These are phyloP conservation scores for Globisporangium cederbergense DNA, from an alignment of 352 stramenopile species.

Conservation along the genomic window DNA sequence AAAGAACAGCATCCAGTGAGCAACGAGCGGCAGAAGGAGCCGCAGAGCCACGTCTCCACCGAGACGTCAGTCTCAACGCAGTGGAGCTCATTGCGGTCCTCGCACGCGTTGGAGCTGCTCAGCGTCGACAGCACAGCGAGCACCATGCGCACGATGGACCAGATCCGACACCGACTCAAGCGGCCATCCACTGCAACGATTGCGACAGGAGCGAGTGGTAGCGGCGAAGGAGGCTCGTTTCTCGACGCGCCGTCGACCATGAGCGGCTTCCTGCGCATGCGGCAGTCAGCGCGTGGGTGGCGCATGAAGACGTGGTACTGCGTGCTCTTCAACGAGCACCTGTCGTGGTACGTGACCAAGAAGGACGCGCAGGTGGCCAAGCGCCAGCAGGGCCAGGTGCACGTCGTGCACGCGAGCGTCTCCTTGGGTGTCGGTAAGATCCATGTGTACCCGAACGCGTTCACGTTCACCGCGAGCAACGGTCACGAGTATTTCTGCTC, in stretches of 20 bases:
- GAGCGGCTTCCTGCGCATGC: slow-evolving; percentile 31
- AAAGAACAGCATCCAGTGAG: not conserved
- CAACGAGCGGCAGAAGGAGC: not conserved
- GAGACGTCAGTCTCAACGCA: not conserved
- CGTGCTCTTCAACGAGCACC: slow-evolving; percentile 24
- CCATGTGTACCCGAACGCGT: slow-evolving; percentile 30
- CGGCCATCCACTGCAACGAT: slow-evolving; percentile 18
- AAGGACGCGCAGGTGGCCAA: slow-evolving; percentile 25
- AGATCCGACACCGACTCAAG: slow-evolving; percentile 17
- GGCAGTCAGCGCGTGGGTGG: slow-evolving; percentile 28
- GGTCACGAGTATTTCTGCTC: slow-evolving; percentile 32
- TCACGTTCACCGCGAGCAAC: slow-evolving; percentile 24
- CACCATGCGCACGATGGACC: slow-evolving; percentile 15
- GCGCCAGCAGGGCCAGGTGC: slow-evolving; percentile 18
- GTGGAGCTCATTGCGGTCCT: not conserved
- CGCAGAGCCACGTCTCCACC: not conserved
- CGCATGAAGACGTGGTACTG: slow-evolving; percentile 46
- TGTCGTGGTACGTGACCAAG: slow-evolving; percentile 31
- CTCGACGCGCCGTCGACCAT: slow-evolving; percentile 1
- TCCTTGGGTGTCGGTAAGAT: slow-evolving; percentile 23
- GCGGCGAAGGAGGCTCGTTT: slow-evolving; percentile 24
- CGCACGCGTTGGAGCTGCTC: not conserved
- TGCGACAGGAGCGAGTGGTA: slow-evolving; percentile 23
- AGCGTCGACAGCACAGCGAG: not conserved
- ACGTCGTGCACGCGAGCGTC: slow-evolving; percentile 11